A percentile compares a stretch with the other conserved stretches of the same genome.
phyloP scores from a whole-genome alignment of 2,329 filamentous ascomycete genomes.

The Cladorrhinum sp. region DNA sequence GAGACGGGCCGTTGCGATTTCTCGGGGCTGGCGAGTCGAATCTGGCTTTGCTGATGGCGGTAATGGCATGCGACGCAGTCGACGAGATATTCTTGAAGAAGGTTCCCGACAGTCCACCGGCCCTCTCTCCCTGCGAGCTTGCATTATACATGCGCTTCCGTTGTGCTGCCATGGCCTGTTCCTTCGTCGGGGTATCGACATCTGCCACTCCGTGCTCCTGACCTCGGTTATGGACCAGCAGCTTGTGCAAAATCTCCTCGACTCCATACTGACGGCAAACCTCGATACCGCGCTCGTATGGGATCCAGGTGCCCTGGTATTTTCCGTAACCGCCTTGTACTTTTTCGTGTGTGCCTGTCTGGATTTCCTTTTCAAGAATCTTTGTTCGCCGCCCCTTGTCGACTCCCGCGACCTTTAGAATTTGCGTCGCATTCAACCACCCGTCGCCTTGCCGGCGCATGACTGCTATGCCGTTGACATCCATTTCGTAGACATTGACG shows the following conservation, averaged over 20 bases:
- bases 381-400: slow-evolving; percentile 98
- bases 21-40: slow-evolving; percentile 82
- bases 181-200: slow-evolving; percentile 94
- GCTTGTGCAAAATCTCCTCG: slow-evolving; percentile 69
- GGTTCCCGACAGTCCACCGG: slow-evolving; percentile 69
- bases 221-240: slow-evolving; percentile 77
- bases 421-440: slow-evolving; percentile 97
- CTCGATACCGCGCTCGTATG: slow-evolving; percentile 85
- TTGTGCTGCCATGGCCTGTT: slow-evolving; percentile 96
- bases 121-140: slow-evolving; percentile 61
- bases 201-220: slow-evolving; percentile 72
- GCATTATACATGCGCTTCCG: slow-evolving; percentile 88
- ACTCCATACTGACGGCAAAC: slow-evolving; percentile 81
- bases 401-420: slow-evolving; percentile 93
- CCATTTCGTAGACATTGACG: slow-evolving; percentile 97
- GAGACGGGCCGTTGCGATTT: slow-evolving; percentile 57
- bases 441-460: slow-evolving; percentile 95
- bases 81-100: slow-evolving; percentile 97
- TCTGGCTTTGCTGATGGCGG: slow-evolving; percentile 92
- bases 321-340: slow-evolving; percentile 98
- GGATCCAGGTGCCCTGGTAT: slow-evolving; percentile 99
- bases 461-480: slow-evolving; percentile 86
- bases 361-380: slow-evolving; percentile 95
- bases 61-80: slow-evolving; percentile 88
- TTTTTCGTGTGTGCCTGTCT: slow-evolving; percentile 95